These are phyloP conservation scores for Malbranchea zuffiana DNA, from an alignment of 2,329 filamentous ascomycete species.

Conservation along the genomic window DNA sequence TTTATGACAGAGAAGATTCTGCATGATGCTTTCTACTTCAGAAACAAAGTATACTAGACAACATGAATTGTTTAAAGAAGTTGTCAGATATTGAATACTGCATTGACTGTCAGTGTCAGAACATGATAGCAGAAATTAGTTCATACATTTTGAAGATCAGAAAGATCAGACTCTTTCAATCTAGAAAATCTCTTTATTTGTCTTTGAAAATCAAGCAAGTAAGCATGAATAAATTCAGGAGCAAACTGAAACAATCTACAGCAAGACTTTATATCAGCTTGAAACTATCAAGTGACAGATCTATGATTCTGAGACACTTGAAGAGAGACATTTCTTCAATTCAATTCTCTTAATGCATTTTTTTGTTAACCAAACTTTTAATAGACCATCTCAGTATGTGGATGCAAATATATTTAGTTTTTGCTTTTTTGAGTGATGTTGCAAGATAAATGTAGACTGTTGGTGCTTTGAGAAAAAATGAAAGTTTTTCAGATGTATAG, in stretches of 20 bases:
- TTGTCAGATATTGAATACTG: too few species aligned
- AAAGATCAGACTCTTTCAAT: slow-evolving; percentile 6
- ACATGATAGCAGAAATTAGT: slow-evolving; percentile 1
- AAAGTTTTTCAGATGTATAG: too few species aligned
- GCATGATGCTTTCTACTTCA: slow-evolving; percentile 4
- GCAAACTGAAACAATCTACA: slow-evolving; percentile 6
- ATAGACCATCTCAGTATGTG: slow-evolving; percentile 10
- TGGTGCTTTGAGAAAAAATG: too few species aligned
- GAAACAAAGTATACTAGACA: not conserved
- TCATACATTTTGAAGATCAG: slow-evolving; percentile 11
- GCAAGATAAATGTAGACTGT: too few species aligned
- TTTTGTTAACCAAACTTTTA: slow-evolving; percentile 10
- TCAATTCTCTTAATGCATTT: slow-evolving; percentile 6
- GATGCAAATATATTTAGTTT: too few species aligned
- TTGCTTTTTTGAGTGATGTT: too few species aligned
- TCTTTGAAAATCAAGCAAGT: not conserved
- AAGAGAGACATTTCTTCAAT: slow-evolving; percentile 7
- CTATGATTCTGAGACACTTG: too few species aligned
- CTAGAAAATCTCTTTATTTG: slow-evolving; percentile 7
- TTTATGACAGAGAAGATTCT: not conserved
- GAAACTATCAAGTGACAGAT: too few species aligned
- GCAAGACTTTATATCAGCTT: too few species aligned
- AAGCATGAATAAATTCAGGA: slow-evolving; percentile 3
- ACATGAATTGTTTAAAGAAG: too few species aligned
- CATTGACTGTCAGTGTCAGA: too few species aligned